Base-by-base conservation (phyloP, 1,139 yeast species). In the Ogataea hybrid region DNA sequence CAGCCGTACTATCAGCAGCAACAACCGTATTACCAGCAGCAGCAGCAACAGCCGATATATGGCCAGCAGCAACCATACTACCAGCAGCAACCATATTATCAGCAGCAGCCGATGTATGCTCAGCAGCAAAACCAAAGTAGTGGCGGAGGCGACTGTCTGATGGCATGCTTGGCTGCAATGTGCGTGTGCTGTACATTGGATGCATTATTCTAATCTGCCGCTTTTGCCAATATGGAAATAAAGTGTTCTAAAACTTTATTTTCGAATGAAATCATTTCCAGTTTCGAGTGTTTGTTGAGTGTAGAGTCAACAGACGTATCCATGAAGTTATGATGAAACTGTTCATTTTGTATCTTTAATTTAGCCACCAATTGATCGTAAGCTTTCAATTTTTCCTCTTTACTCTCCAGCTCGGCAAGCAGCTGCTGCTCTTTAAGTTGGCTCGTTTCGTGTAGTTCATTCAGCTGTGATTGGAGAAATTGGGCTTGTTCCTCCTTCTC, bases 171-270 rank as follows among this genome's bases (percentile, higher is more conserved):
- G 53, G 88, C 81, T 22, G 88, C 86, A 9, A 53, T 81, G 63
- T 83, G 90, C 76, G 56, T 82, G 51, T 84, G 92, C 62, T 82
- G 86, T 64, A 79, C 89, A 5, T 67, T 83, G 54, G 89, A 83
- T 58, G 76, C 81, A 57, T 54, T 83, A 25, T 79, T 82, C 61
- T 82, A 69, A 56, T 27, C 16, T 9, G 14, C 31, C 9, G 44
- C 30, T 14, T 35, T 17, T 22, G 36, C 41, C 39, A 46, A 22
- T 12, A 35, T 21, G n/a, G 35, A 20, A 12, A 48, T 38, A 21
- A 48, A 48, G 21, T 44, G 44, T 15, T 44, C 47, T 28, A 46
- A 33, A 12, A 48, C 44, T 30, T 28, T 39, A 32, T 37, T 45
- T 32, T 48, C 51, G 25, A 44, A 48, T 6, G 40, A 36, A 14